Conservation (phyloP, 805 yeast species). For the Barnettozyma pratensis region DNA sequence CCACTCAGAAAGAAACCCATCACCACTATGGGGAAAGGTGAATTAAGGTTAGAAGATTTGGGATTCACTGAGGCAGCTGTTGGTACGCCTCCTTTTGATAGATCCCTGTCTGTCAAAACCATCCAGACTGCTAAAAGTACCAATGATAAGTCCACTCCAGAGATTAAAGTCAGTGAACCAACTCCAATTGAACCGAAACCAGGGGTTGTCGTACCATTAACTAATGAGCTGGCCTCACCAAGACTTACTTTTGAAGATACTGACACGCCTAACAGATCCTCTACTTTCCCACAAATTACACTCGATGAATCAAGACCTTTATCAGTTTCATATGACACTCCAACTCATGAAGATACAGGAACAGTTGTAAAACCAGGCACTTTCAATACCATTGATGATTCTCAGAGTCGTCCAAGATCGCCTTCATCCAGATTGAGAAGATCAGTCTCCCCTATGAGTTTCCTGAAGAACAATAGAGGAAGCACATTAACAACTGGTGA, state of each 20-base stretch:
- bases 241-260: background rate
- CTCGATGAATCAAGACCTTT: background rate
- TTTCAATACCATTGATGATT: background rate
- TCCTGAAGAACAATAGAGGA: background rate
- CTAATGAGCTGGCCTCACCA: background rate
- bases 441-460: background rate
- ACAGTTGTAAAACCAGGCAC: background rate
- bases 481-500: background rate
- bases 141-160: background rate
- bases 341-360: background rate
- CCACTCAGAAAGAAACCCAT: constrained; percentile 42
- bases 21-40: constrained; percentile 51
- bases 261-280: background rate
- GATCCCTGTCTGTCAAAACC: constrained; percentile 1
- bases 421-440: background rate
- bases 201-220: background rate
- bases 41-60: constrained; percentile 36
- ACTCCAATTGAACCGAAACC: background rate
- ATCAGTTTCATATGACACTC: background rate
- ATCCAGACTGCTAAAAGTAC: background rate
- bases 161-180: background rate
- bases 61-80: constrained; percentile 11
- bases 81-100: constrained; percentile 1
- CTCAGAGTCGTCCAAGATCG: background rate
- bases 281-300: background rate